Base-by-base conservation (phyloP, 768 basidiomycete genomes). In the Tephrocybe sp. region DNA sequence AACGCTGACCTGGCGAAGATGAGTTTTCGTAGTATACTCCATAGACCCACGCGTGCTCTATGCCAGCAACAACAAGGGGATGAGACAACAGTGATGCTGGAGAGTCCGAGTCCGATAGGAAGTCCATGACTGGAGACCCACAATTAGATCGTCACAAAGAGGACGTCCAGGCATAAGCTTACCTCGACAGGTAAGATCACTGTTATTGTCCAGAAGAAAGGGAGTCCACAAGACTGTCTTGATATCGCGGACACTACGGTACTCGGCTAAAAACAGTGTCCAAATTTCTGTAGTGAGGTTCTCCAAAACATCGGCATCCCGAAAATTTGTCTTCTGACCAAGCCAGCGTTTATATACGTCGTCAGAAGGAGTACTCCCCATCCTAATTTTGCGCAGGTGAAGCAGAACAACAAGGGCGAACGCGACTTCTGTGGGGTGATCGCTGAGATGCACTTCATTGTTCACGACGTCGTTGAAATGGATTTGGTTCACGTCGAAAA, bases 141-240 rank as follows among this genome's bases (percentile, higher is more conserved):
- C 18, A 45, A 26, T 51, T 32, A 58, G 44, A 44, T 15, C 28
- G 34, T 10, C 15, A 36, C 8, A 30, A 34, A 20, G 15, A 15
- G 11, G 20, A 12, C 40, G 24, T 9, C 23, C 45, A 50, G 42
- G 37, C 14, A 39, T 25, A 17, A 15, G 51, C 65, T 37, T 54
- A 69, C 75, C 75, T 65, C 71, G 63, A 26, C 66, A 45, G 24
- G 48, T 23, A 18, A 45, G 46, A 3, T 39, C 3, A 7, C 56
- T 58, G 18, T 55, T 60, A 12, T 69, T 63, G 40, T 69, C 63
- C 23, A 69, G 49, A 3, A 68, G 68, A 51, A 80, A 81, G 9
- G 61, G 50, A 4, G 68, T 66, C 82, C 82, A 84, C 23, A 85
- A 61, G 12, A 76, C 67, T 4, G 70, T 68, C 44, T 80, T 71